Evolutionary conservation across 2,329 filamentous ascomycete genomes (phyloP).

Genomic region (Spiromastix sp.): DNA sequence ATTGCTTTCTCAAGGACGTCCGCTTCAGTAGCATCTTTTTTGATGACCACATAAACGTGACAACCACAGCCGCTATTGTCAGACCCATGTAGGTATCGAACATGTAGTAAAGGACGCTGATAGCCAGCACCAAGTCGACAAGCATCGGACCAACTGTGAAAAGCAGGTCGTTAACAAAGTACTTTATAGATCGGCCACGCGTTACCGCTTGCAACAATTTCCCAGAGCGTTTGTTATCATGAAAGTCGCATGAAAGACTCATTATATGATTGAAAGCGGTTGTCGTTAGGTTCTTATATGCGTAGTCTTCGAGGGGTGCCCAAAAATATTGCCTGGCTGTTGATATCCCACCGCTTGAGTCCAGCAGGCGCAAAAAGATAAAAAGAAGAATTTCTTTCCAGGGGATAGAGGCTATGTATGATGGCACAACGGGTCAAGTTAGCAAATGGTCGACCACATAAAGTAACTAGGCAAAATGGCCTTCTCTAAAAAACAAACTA

Average conservation of each 20-base stretch:
- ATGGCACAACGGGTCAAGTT: too few relatives aligned
- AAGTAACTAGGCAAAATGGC: too few relatives aligned
- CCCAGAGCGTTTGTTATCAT: slow-evolving; percentile 54
- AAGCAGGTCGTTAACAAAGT: slow-evolving; percentile 48
- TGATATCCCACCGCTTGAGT: slow-evolving; percentile 42
- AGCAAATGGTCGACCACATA: slow-evolving; percentile 5
- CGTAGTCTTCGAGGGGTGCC: slow-evolving; percentile 46
- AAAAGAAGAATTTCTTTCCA: slow-evolving; percentile 46
- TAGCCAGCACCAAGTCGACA: slow-evolving; percentile 51
- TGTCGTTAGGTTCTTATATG: slow-evolving; percentile 47
- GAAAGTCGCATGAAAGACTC: slow-evolving; percentile 60
- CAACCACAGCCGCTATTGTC: slow-evolving; percentile 35
- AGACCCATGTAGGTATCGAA: slow-evolving; percentile 54
- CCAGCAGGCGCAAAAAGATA: slow-evolving; percentile 38
- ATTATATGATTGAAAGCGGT: slow-evolving; percentile 59
- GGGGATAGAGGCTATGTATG: slow-evolving; percentile 31
- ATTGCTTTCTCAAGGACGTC: slow-evolving; percentile 28
- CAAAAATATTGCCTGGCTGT: slow-evolving; percentile 43
- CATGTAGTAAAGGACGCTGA: slow-evolving; percentile 49
- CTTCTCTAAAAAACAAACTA: too few relatives aligned
- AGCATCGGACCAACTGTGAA: slow-evolving; percentile 53
- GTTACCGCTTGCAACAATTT: slow-evolving; percentile 56
- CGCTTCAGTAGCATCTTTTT: slow-evolving; percentile 29
- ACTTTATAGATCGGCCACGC: slow-evolving; percentile 50
- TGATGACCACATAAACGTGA: slow-evolving; percentile 44